A percentile compares a stretch with the other conserved stretches of the same genome.
Evolutionary conservation across 2,329 filamentous ascomycete genomes (phyloP).

Genomic region (Xylaria sp.): DNA sequence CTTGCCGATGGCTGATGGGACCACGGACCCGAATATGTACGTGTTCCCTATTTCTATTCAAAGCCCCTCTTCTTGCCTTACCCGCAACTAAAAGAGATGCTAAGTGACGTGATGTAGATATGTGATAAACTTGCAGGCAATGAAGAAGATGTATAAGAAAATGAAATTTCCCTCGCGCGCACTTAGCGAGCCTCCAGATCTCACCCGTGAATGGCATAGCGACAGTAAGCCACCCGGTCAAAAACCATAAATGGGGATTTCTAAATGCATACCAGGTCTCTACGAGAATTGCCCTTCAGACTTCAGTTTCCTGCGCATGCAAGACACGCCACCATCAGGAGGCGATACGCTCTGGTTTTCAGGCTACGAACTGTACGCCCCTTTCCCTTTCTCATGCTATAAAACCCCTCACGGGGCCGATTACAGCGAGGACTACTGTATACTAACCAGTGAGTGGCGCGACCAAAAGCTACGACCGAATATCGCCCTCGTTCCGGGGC

Average conservation of each 20-base stretch:
- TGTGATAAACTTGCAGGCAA: constrained; percentile 51
- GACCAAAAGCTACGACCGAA: constrained; percentile 56
- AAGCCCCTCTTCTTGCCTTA: not conserved
- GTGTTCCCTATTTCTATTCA: constrained; percentile 17
- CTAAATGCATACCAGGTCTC: constrained; percentile 38
- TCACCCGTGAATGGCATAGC: constrained; percentile 51
- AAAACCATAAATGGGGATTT: not conserved
- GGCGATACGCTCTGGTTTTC: constrained; percentile 56
- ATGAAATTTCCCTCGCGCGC: constrained; percentile 47
- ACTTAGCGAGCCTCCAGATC: constrained; percentile 47
- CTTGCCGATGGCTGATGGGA: constrained; percentile 51
- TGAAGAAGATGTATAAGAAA: constrained; percentile 52
- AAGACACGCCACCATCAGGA: constrained; percentile 46
- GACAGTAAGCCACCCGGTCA: constrained; percentile 43
- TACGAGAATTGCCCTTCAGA: constrained; percentile 49
- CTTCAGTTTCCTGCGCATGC: constrained; percentile 49
- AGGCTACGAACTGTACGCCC: constrained; percentile 51
- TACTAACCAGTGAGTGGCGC: not conserved
- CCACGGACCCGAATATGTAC: constrained; percentile 52
- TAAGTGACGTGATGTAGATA: constrained; percentile 44
- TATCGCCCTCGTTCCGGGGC: constrained; percentile 58
- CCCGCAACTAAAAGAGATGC: not conserved
- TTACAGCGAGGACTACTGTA: not conserved
- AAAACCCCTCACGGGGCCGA: not conserved
- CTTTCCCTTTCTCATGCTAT: not conserved